A percentile compares a stretch with the other conserved stretches of the same genome.
Conservation (phyloP, 768 basidiomycete genomes). For the Gloeostereum incarnatum region DNA sequence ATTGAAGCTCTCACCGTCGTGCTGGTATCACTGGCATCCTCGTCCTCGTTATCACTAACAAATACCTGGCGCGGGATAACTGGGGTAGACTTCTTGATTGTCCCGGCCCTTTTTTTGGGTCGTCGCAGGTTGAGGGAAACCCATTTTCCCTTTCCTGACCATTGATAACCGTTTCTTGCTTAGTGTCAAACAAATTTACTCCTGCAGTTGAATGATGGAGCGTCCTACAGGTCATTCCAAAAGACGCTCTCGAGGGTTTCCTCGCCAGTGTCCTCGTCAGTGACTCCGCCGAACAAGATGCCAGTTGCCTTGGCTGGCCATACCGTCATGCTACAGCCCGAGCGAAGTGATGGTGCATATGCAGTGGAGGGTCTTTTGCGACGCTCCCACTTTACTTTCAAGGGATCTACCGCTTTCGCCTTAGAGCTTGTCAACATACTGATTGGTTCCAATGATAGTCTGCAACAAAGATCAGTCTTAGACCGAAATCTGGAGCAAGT, state of each 20-base stretch:
- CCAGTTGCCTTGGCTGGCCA: slow-evolving; percentile 66
- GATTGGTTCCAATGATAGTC: slow-evolving; percentile 19
- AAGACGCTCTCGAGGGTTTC: slow-evolving; percentile 81
- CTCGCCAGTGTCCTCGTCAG: slow-evolving; percentile 79
- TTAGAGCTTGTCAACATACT: no score
- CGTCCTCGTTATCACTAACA: slow-evolving; percentile 13
- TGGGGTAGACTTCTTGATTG: neutral
- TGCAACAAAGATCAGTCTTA: slow-evolving; percentile 10
- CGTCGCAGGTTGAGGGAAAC: slow-evolving; percentile 59
- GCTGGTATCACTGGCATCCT: slow-evolving; percentile 6
- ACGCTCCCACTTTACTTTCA: slow-evolving; percentile 76
- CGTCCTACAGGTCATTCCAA: slow-evolving; percentile 73
- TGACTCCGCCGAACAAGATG: slow-evolving; percentile 80
- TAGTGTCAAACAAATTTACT: neutral
- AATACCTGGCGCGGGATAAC: no score
- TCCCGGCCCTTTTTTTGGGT: slow-evolving; percentile 42
- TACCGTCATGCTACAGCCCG: slow-evolving; percentile 81
- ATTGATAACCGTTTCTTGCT: slow-evolving; percentile 68
- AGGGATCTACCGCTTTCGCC: slow-evolving; percentile 30
- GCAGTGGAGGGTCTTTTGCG: slow-evolving; percentile 64
- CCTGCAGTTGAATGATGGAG: neutral
- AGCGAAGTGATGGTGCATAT: slow-evolving; percentile 62
- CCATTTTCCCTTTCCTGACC: slow-evolving; percentile 71
- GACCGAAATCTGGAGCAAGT: neutral
- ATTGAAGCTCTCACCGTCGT: neutral